Base-by-base conservation (phyloP, 805 yeast genomes). In the Scheffersomyces ergatensis region DNA sequence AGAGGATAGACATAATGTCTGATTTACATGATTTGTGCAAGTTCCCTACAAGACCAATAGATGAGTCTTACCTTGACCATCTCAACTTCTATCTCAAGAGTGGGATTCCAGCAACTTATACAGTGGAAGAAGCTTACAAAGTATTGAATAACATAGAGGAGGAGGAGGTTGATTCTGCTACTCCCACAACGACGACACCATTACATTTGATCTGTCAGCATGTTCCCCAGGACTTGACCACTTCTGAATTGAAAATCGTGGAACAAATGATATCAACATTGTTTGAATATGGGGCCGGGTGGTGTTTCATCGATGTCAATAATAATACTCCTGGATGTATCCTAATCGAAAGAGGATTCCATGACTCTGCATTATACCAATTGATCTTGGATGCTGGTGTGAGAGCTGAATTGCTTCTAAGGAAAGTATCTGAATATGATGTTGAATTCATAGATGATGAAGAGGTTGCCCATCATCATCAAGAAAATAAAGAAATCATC, bases 251-350 rank as follows among this genome's bases (percentile, higher is more conserved):
- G 0, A 37, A 34, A 2, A 68, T 78, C 1, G 73, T 82, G 0
- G 43, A 64, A 24, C 58, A 63, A 11, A 72, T 90, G 80, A 80
- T 88, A 43, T 77, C 78, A 21, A 73, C 70, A 16, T 61, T 90
- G 43, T 83, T 90, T 48, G 80, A 86, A 54, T 84, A 80, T 57
- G 97, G 97, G 21, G 96, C 96, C 0, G 95, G 95, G 8, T 90
- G 97, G 97, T 83, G 85, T 60, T 71, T 86, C 50, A 67, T 81
- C 2, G 95, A 89, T 58, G 75, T 70, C 43, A 77, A 82, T 39
- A 72, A 79, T 49, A 82, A 82, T 46, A 87, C 97, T 0, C 89
- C 97, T 0, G 98, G 96, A 2, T 90, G 95, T 60, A 74, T 89
- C 6, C 69, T 90, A 18, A 61, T 74, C 27, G 76, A 80, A 35